A percentile compares a stretch with the other conserved stretches of the same genome.
phyloP scores from a whole-genome alignment of 192 early-diverging fungal species.

The Phycomyces blakesleeanus region DNA sequence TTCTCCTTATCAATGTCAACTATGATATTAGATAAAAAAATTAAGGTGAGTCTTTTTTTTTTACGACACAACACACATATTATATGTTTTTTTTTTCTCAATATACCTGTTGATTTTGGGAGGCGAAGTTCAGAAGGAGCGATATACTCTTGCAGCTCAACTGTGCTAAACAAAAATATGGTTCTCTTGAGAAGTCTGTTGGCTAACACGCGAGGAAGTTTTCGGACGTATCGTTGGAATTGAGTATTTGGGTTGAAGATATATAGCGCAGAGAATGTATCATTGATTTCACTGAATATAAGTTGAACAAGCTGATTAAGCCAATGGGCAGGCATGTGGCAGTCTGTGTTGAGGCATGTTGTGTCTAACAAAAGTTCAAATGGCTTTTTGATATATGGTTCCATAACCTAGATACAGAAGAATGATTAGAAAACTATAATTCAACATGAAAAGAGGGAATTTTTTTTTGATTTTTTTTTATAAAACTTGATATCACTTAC shows the following conservation, averaged over 20 bases:
- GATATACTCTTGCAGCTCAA: slow-evolving; percentile 68
- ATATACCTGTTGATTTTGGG: slow-evolving; percentile 60
- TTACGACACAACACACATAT: too few relatives aligned
- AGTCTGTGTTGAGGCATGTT: slow-evolving; percentile 68
- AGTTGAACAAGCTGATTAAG: slow-evolving; percentile 64
- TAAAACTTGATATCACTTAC: too few relatives aligned
- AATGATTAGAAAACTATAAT: slow-evolving; percentile 5
- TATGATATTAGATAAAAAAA: not conserved
- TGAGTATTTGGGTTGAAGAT: slow-evolving; percentile 77
- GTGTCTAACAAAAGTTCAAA: slow-evolving; percentile 82
- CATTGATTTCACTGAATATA: slow-evolving; percentile 54
- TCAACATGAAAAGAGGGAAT: not conserved
- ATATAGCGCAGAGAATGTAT: slow-evolving; percentile 63
- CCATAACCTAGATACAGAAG: slow-evolving; percentile 42
- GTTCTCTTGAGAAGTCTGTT: slow-evolving; percentile 54
- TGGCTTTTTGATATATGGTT: slow-evolving; percentile 60
- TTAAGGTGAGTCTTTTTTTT: too few relatives aligned
- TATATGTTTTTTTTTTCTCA: too few relatives aligned
- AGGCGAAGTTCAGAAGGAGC: slow-evolving; percentile 64
- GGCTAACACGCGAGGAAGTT: slow-evolving; percentile 38
- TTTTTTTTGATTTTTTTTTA: not conserved
- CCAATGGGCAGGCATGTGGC: slow-evolving; percentile 77
- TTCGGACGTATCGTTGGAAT: slow-evolving; percentile 62
- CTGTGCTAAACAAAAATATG: slow-evolving; percentile 57
- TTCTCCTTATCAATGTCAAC: slow-evolving; percentile 65